Evolutionary conservation across 306 rosid species (phyloP).

Genomic region (Corylus heterophylla): DNA sequence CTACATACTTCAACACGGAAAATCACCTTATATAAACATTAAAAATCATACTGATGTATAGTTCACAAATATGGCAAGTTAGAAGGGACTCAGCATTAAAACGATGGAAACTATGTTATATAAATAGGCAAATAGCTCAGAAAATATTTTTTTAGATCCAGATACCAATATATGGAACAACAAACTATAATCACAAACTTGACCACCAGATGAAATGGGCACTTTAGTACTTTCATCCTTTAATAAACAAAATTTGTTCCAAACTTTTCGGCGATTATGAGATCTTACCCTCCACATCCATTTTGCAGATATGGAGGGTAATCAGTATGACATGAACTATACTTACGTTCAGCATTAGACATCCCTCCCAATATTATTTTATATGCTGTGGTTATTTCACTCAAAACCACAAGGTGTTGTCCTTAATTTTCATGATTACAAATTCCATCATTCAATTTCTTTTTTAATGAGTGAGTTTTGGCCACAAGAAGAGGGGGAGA

Average conservation of each 20-base stretch:
- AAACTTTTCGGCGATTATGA: not conserved
- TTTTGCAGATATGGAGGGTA: not conserved
- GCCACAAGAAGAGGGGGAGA: not conserved
- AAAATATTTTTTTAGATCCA: not conserved
- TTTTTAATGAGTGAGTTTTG: not conserved
- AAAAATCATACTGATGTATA: not conserved
- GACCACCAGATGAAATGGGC: not conserved
- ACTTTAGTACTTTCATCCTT: not conserved
- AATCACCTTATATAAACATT: slow-evolving; percentile 22
- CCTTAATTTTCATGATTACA: not conserved
- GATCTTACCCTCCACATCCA: not conserved
- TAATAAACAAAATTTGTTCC: not conserved
- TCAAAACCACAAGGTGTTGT: not conserved
- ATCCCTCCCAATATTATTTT: not conserved
- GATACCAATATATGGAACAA: not conserved
- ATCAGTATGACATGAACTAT: not conserved
- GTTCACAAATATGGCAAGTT: not conserved
- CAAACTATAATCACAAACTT: not conserved
- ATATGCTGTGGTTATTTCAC: not conserved
- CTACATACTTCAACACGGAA: slow-evolving; percentile 44
- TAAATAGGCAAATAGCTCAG: not conserved
- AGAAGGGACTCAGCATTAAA: not conserved
- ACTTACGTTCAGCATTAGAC: not conserved
- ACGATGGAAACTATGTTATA: not conserved
- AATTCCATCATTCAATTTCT: not conserved